These are phyloP conservation scores for Puccinia horiana DNA, from an alignment of 1,284 basidiomycete species.

Conservation along the genomic window DNA sequence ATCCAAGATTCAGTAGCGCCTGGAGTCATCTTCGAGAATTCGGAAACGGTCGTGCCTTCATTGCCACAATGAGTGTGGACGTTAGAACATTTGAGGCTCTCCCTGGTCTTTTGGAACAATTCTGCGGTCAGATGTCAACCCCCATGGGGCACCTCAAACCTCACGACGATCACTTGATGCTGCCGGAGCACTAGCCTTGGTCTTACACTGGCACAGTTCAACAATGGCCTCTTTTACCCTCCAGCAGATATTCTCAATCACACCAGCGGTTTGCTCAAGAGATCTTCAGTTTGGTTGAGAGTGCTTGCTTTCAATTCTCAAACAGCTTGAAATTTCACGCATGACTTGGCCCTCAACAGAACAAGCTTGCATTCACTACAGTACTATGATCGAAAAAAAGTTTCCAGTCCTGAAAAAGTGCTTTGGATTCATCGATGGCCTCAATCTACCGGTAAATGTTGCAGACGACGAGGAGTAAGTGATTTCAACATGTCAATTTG, in stretches of 20 bases:
- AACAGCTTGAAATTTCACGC: background rate
- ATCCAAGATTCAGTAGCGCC: background rate
- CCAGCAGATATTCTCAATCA: background rate
- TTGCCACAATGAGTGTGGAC: background rate
- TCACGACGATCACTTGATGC: background rate
- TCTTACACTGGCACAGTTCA: background rate
- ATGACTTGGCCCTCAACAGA: background rate
- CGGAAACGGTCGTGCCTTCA: background rate
- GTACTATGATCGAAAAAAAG: background rate
- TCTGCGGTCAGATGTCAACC: background rate
- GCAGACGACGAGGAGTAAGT: conserved; percentile 1
- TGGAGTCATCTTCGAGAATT: background rate
- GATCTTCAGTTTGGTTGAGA: background rate
- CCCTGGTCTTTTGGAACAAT: background rate
- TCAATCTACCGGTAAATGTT: background rate
- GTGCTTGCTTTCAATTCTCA: background rate
- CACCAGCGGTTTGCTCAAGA: background rate
- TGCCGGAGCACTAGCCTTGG: background rate
- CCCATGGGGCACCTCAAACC: background rate
- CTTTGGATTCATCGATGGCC: conserved; percentile 9
- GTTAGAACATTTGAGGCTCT: background rate
- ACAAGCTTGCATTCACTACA: background rate
- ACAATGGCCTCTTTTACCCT: background rate
- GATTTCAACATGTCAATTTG: too few relatives aligned
- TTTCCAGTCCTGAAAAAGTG: background rate